These are phyloP conservation scores for Aspergillus transmontanensis DNA, from an alignment of 2,329 filamentous ascomycete species.

Conservation along the genomic window DNA sequence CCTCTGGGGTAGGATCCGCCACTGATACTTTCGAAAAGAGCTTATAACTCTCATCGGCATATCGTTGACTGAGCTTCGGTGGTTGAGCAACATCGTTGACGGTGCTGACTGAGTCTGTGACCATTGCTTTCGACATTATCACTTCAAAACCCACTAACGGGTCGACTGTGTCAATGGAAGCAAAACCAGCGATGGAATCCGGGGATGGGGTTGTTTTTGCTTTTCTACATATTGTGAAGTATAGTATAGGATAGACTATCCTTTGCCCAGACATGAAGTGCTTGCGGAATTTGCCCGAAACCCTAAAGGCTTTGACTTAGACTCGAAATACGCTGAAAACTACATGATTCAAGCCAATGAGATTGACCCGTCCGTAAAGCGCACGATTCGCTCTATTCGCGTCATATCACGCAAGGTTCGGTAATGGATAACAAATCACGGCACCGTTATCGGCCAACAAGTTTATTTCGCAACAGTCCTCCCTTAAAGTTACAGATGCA, in stretches of 20 bases:
- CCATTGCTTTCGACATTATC: not conserved
- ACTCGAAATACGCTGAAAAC: not conserved
- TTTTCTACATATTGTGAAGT: not conserved
- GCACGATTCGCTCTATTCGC: not conserved
- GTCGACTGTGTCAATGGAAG: not conserved
- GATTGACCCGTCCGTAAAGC: not conserved
- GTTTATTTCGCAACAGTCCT: no score
- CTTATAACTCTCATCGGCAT: constrained; percentile 48
- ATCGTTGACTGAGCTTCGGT: constrained; percentile 39
- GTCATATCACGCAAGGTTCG: constrained; percentile 1
- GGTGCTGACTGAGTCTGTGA: not conserved
- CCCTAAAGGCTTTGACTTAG: not conserved
- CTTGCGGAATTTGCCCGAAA: not conserved
- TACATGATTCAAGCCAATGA: not conserved
- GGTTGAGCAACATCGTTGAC: not conserved
- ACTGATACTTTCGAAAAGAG: constrained; percentile 44
- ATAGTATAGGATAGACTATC: not conserved
- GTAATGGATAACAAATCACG: not conserved
- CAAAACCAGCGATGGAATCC: not conserved
- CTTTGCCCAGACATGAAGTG: not conserved
- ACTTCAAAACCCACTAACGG: not conserved
- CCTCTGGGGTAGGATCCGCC: constrained; percentile 37
- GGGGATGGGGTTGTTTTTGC: not conserved
- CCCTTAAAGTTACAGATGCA: no score
- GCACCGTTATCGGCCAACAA: not conserved